Evolutionary conservation across 2,329 filamentous ascomycete genomes (phyloP), one percentile per base, ranked within the genome.

Genomic region (Decorospora gaudefroyi): DNA sequence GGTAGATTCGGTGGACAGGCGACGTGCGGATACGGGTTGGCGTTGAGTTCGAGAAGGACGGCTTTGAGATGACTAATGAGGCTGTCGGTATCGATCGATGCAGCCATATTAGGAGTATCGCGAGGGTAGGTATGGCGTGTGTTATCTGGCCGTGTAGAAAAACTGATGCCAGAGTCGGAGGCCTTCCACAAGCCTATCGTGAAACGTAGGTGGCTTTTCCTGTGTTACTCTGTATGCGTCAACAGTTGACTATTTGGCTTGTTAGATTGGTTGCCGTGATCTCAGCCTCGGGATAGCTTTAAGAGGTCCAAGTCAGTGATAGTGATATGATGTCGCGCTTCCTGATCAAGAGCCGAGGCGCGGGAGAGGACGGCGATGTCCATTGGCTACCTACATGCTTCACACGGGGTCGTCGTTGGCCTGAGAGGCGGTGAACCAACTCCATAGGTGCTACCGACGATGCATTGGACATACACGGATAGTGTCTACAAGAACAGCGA

Each of bases 1-100:
- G 76, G 77, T 55, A 77, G 74, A 22, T 67, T 63, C 13, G 76
- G 73, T 16, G 78, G 77, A 38, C 74, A 77, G 10, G 72, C 65
- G 29, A 80, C 67, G 27, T 74, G 64, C 1, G 78, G 76, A 51
- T 78, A 80, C 13, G 76, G 75, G 38, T 74, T 67, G 3, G 67
- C 53, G 32, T 67, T 62, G 36, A 80, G 69, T 36, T 72, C 65
- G 18, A 67, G 59, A 12, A 78, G 70, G 18, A 76, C 67, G 8
- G 63, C 53, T 30, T 73, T 71, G 18, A 77, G 69, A 39, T 75
- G 68, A 9, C 53, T 42, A 23, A 74, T 56, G 7, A 76, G 64
- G 5, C 65, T 42, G 27, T 60, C 57, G n/a, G 58, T 48, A 11
- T 41, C 49, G 15, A 42, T 48, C n/a, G 53, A 39, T 11, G 49